These are phyloP conservation scores for Apiotrichum laibachii DNA, from an alignment of 1,284 basidiomycete genomes.

Conservation along the genomic window DNA sequence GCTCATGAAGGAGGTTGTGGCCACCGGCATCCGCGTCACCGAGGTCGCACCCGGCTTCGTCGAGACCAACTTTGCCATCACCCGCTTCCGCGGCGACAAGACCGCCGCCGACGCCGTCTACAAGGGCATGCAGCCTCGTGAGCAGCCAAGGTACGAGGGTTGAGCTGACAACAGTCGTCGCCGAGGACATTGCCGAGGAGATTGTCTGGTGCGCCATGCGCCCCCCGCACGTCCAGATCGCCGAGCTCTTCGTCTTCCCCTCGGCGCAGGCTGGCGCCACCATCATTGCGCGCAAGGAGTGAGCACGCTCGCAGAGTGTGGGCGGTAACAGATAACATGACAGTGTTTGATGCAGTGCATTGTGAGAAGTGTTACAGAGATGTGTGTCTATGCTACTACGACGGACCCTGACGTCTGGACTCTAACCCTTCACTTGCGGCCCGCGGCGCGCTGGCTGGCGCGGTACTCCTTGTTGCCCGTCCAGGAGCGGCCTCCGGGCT, in stretches of 20 bases:
- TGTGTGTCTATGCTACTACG: not conserved
- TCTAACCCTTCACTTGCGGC: not conserved
- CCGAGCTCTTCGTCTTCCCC: conserved; percentile 58
- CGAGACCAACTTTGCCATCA: conserved; percentile 63
- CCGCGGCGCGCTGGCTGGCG: not conserved
- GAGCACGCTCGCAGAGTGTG: not conserved
- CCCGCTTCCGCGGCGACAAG: conserved; percentile 77
- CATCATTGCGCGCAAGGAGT: conserved; percentile 26
- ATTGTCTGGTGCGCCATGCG: conserved; percentile 91
- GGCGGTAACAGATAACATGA: not conserved
- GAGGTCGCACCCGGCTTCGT: conserved; percentile 76
- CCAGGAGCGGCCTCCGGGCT: conserved; percentile 20
- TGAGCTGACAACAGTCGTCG: conserved; percentile 58
- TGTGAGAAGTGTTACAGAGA: conserved; percentile 1
- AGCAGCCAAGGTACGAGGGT: conserved; percentile 6
- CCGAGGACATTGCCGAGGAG: conserved; percentile 85
- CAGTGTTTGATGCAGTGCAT: not conserved
- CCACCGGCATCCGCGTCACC: conserved; percentile 81
- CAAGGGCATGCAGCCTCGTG: conserved; percentile 72
- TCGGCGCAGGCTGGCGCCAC: conserved; percentile 25
- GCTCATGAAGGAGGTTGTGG: conserved; percentile 74
- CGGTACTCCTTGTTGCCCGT: conserved; percentile 4
- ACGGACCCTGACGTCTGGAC: not conserved
- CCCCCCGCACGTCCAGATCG: conserved; percentile 80
- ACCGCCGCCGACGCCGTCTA: conserved; percentile 77